These are phyloP conservation scores for Thoreauomyces humboldtii DNA, from an alignment of 192 early-diverging fungal genomes.

Conservation along the genomic window DNA sequence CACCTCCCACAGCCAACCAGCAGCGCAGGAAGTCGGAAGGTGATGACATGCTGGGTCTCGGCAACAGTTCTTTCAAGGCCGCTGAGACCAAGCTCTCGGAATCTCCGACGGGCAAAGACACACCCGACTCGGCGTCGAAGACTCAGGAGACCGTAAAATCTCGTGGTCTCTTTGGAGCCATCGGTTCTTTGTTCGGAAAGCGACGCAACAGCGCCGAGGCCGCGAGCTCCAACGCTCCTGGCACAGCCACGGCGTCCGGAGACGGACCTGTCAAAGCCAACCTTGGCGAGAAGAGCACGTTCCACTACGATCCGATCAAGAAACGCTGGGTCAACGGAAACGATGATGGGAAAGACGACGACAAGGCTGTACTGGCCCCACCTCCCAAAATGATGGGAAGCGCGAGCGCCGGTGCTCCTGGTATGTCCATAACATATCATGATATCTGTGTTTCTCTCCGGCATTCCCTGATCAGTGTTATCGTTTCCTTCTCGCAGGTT, in stretches of 20 bases:
- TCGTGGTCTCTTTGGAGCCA: conserved; percentile 27
- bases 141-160: conserved; percentile 12
- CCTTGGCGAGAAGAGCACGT: conserved; percentile 76
- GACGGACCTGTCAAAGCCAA: conserved; percentile 70
- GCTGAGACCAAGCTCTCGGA: neutral
- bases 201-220: conserved; percentile 1
- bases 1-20: too few relatives aligned
- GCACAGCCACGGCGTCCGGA: conserved; percentile 22
- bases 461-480: too few relatives aligned
- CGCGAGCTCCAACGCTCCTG: neutral
- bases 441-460: too few relatives aligned
- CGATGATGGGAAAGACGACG: conserved; percentile 35
- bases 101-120: neutral
- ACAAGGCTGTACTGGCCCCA: conserved; percentile 30
- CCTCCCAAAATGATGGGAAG: conserved; percentile 38
- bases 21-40: neutral
- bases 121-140: conserved; percentile 6
- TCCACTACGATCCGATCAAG: conserved; percentile 83
- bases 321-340: conserved; percentile 88
- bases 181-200: conserved; percentile 43
- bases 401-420: too few relatives aligned
- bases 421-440: too few relatives aligned
- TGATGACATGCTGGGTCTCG: conserved; percentile 1
- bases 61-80: neutral
- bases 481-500: too few relatives aligned